Evolutionary conservation across 2,329 filamentous ascomycete species (phyloP), one percentile per base, ranked within the genome.

Genomic region (Cordyceps farinosa): DNA sequence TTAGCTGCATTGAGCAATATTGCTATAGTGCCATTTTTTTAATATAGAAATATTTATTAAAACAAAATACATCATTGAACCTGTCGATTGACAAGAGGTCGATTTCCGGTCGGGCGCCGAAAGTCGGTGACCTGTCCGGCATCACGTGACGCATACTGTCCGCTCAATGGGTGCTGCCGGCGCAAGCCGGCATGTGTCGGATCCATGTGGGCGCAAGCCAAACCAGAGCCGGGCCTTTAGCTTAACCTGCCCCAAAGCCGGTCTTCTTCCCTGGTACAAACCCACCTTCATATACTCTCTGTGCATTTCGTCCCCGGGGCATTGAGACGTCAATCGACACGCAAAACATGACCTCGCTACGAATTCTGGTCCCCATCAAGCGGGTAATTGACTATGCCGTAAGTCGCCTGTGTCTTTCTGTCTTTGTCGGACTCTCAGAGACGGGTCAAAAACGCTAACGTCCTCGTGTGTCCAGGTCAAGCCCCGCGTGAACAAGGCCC

Each of bases 381-480:
- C 82, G 90, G 86, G 90, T 93, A 57, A 92, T 93, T 80, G 90
- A 93, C 84, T 92, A 91, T 84, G 89, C 90, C 70, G 90, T 92
- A 79, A 74, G 87, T 65, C 65, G 22, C 15, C 63, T 45, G 56
- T 61, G 61, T 68, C 29, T 22, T 9, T 30, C 36, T 30, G 10
- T 17, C 40, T 38, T 42, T 29, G 40, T 22, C 45, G 34, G 10
- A 22, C 22, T 34, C 15, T 50, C 27, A 5, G 13, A 15, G 17
- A 27, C 8, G n/a, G 8, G 3, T 11, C 22, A 10, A 9, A 22
- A 29, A 45, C 38, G 57, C 47, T 53, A 54, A 47, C 17, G 38
- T 17, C 5, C 36, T 22, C 13, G 29, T 13, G 22, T 36, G 3
- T 38, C 61, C 70, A 89, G 86, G 84, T 88, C 80, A 88, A 88